Evolutionary conservation across 2,329 filamentous ascomycete genomes (phyloP), one percentile per base, ranked within the genome.

Genomic region (Hymenoscyphus occultus): DNA sequence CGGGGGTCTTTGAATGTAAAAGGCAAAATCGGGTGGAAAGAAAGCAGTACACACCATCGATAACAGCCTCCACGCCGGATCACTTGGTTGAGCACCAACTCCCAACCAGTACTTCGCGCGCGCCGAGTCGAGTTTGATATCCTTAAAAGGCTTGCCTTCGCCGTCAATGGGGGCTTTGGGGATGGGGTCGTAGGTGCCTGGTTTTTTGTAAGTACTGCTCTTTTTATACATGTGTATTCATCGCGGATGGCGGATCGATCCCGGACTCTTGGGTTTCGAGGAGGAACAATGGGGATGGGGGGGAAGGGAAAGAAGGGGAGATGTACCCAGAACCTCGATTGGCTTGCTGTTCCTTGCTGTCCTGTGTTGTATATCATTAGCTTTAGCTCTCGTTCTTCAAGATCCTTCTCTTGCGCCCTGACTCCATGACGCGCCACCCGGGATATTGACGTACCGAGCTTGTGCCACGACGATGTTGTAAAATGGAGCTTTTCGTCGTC

Each of bases 401-500:
- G 28, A 28, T 28, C 28, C 3, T 3, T 28, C 28, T 28, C 28
- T 28, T 28, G 28, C 28, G 28, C 28, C 28, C 28, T 28, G 28
- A 3, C 28, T 28, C 2, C 28, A 2, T 28, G 28, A 28, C 28
- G 28, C 28, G 28, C 28, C 28, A 28, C 28, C 3, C 3, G 28
- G 28, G 39, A 22, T 28, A 12, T 28, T 22, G 45, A 54, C 22
- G n/a, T 85, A 96, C 91, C 93, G 89, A 58, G 93, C 93, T 75
- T 98, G 94, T 16, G 93, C 86, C 70, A 99, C 91, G 71, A 98
- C 92, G 69, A 99, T 97, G 81, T 99, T 99, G 84, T 97, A 99
- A 73, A 97, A 90, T 2, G 95, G 94, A n/a, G 86, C 78, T 77
- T 96, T 93, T 70, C 86, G 87, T 78, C 90, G 92, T 76, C 93